Evolutionary conservation across 352 stramenopile genomes (phyloP), one percentile per base, ranked within the genome.

Genomic region (Halophytophthora polymorphica): DNA sequence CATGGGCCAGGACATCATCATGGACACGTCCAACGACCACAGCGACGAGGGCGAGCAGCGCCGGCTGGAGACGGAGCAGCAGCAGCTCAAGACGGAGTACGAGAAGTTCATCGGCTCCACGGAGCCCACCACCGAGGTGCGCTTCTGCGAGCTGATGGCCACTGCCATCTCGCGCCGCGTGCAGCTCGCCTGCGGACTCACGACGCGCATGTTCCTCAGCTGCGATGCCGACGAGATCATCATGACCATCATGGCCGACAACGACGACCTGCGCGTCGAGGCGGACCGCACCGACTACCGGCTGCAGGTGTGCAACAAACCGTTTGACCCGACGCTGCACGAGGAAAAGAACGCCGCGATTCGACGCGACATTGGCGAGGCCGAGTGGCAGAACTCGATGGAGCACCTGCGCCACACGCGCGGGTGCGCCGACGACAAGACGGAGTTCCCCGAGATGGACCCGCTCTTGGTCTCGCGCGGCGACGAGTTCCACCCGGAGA

Each of bases 181-280:
- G 18, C 77, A 90, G 61, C 65, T 93, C 10, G 80, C 79, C 29
- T 91, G 83, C 52, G 80, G 83, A 2, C 68, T 91, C 29, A 91
- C 73, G 15, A 90, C 81, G 52, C 74, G 77, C 44, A 84, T 93
- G 77, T 93, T 93, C 41, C 54, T 74, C n/a, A 90, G 76, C 40
- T 80, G 67, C 36, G 78, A 88, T 46, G 58, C 53, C 2, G 79
- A 93, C 29, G 79, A 89, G 67, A 90, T 91, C 44, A 84, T 93
- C 33, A 88, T 93, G 77, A 85, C 74, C 4, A 77, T 91, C 55
- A 88, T 83, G 52, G 67, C 80, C 2, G 83, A 93, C 28, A 77
- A 93, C 56, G 74, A 83, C 23, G 80, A 93, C 48, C 52, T 93
- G 33, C 55, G 73, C 6, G 60, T 88, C 6, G 80, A 90, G 42